These are phyloP conservation scores for Neonectria faginata DNA, from an alignment of 2,329 filamentous ascomycete genomes.

Conservation along the genomic window DNA sequence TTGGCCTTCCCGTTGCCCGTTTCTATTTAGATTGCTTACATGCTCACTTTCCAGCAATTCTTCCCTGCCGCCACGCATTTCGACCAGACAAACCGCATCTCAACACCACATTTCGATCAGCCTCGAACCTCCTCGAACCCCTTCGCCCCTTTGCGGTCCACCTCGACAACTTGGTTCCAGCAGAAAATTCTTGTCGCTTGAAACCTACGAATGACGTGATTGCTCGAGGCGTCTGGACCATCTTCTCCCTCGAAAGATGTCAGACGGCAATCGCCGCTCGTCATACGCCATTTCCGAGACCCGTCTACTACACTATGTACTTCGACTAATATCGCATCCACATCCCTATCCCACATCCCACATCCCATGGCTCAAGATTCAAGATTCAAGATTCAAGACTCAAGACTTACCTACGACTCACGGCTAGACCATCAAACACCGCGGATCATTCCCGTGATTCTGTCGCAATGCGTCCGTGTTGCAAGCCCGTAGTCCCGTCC, in stretches of 20 bases:
- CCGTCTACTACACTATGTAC: slow-evolving; percentile 23
- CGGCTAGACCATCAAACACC: slow-evolving; percentile 19
- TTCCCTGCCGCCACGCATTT: slow-evolving; percentile 28
- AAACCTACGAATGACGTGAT: slow-evolving; percentile 37
- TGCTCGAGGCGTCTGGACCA: slow-evolving; percentile 17
- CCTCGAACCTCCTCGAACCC: slow-evolving; percentile 13
- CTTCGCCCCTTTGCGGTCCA: not conserved
- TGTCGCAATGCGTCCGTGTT: slow-evolving; percentile 24
- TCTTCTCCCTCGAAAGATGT: slow-evolving; percentile 23
- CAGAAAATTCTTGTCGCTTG: slow-evolving; percentile 6
- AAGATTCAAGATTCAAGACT: not conserved
- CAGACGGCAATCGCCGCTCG: slow-evolving; percentile 26
- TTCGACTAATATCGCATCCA: slow-evolving; percentile 23
- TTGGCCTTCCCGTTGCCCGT: slow-evolving; percentile 20
- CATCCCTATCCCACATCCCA: not conserved
- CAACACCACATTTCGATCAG: slow-evolving; percentile 21
- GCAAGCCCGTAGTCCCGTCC: not conserved
- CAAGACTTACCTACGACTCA: slow-evolving; percentile 18
- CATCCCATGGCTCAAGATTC: not conserved
- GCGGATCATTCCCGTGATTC: slow-evolving; percentile 11
- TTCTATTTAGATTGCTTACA: slow-evolving; percentile 21
- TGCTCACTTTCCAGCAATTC: slow-evolving; percentile 11
- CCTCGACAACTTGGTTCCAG: slow-evolving; percentile 8
- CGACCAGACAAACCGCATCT: slow-evolving; percentile 15
- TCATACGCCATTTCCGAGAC: slow-evolving; percentile 36